phyloP scores from a whole-genome alignment of 805 yeast species.

The Kazachstania taianensis region DNA sequence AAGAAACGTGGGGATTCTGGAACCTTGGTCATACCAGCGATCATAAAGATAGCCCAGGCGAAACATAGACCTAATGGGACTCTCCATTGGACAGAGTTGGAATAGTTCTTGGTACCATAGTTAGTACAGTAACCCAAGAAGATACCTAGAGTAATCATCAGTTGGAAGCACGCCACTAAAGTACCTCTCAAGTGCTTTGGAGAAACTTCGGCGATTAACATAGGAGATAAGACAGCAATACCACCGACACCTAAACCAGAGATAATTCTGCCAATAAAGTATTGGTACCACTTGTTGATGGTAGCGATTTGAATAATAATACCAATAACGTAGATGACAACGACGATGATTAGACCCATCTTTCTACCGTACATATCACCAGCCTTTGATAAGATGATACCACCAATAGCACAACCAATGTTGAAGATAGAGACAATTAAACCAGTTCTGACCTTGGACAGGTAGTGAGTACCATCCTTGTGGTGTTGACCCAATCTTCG shows the following conservation, averaged over 20 bases:
- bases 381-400: slow-evolving; percentile 45
- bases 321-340: slow-evolving; percentile 58
- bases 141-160: slow-evolving; percentile 61
- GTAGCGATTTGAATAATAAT: slow-evolving; percentile 55
- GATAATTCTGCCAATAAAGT: slow-evolving; percentile 61
- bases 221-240: slow-evolving; percentile 39
- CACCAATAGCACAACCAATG: slow-evolving; percentile 71
- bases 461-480: slow-evolving; percentile 31
- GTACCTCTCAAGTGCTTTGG: slow-evolving; percentile 46
- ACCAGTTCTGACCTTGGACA: slow-evolving; percentile 42
- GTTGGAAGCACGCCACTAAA: slow-evolving; percentile 48
- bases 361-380: slow-evolving; percentile 63
- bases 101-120: slow-evolving; percentile 45
- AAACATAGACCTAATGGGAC: slow-evolving; percentile 51
- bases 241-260: too few relatives aligned
- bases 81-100: slow-evolving; percentile 69
- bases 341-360: slow-evolving; percentile 48
- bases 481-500: slow-evolving; percentile 40
- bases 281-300: slow-evolving; percentile 51
- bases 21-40: slow-evolving; percentile 35
- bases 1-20: slow-evolving; percentile 68
- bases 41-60: slow-evolving; percentile 32
- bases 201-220: slow-evolving; percentile 48
- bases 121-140: slow-evolving; percentile 67
- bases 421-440: slow-evolving; percentile 49